Base-by-base conservation (phyloP, 805 yeast species). In the Wickerhamiella australiensis region DNA sequence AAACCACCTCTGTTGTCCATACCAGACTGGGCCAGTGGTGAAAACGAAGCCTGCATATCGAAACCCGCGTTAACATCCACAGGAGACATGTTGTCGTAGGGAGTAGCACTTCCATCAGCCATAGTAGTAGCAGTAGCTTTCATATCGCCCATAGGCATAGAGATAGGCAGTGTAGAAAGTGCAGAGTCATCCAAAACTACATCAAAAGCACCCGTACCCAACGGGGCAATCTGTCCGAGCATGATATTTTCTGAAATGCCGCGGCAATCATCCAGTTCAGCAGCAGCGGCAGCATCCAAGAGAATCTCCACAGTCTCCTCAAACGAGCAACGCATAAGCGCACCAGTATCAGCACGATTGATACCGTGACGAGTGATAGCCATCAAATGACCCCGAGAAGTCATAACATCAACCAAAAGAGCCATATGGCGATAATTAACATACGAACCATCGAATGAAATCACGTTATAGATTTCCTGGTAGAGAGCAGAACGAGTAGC, bases 331-430 rank as follows among this genome's bases (percentile, higher is more conserved):
- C 99, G 80, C 99, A 92, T 92, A 63, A 92, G 75, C 1, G 98
- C 98, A 69, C 99, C 99, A 26, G 99, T 92, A 57, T 92, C 96
- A 35, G 95, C 84, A 70, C 99, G 82, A 69, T 92, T 92, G 69
- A 92, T 90, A 77, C 99, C 99, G 65, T 92, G 98, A 77, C 99
- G 94, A 41, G 97, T 90, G 61, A 92, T 88, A 37, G 99, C 97
- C 85, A 94, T 90, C 67, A 92, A 74, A 64, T 90, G 95, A 62
- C 99, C 99, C 63, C 95, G 82, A 36, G 95, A 85, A 1, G 99
- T 92, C 99, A 92, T 92, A 35, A 88, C 94, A 72, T 92, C 99
- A 52, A 92, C 97, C 60, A 92, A 75, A 60, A 92, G 72, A 3
- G 99, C 96, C 92, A 92, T 82, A 63, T 92, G 99, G 70, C 99